Conservation (phyloP, 441 rosid genomes). For the Gossypium schwendimanii region DNA sequence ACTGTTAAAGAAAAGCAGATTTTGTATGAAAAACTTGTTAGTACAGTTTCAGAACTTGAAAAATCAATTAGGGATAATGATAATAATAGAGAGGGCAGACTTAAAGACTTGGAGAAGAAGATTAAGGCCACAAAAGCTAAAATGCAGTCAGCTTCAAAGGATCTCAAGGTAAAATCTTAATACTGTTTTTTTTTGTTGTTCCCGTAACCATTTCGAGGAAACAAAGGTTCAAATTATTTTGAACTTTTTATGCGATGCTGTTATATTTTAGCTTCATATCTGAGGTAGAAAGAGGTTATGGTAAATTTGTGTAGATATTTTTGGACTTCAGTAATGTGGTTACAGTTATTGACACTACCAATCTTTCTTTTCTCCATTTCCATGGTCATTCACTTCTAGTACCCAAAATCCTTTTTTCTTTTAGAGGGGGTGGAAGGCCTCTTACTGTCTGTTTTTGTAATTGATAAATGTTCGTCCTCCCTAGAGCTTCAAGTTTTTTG, state of each 20-base stretch:
- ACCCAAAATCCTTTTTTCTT: background rate
- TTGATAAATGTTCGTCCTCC: background rate
- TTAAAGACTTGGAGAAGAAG: conserved; percentile 65
- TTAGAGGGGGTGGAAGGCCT: background rate
- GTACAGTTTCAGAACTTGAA: conserved; percentile 56
- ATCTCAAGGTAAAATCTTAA: conserved; percentile 60
- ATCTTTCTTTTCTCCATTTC: background rate
- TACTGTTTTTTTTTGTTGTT: conserved; percentile 8
- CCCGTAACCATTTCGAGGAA: background rate
- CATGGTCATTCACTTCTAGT: background rate
- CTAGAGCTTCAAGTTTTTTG: background rate
- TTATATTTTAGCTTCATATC: background rate
- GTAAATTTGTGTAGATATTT: background rate
- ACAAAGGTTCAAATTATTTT: background rate
- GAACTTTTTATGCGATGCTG: background rate
- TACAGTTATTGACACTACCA: background rate
- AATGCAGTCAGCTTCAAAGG: conserved; percentile 75
- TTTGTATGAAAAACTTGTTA: conserved; percentile 48
- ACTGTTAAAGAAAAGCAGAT: conserved; percentile 60
- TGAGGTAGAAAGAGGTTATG: background rate
- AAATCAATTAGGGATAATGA: conserved; percentile 82
- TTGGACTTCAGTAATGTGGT: background rate
- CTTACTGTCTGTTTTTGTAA: background rate
- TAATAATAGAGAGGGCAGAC: conserved; percentile 75
- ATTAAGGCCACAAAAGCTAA: conserved; percentile 68